phyloP scores from a whole-genome alignment of 228 moss, liverwort and hornwort species.

The Sphagnum magellanicum region DNA sequence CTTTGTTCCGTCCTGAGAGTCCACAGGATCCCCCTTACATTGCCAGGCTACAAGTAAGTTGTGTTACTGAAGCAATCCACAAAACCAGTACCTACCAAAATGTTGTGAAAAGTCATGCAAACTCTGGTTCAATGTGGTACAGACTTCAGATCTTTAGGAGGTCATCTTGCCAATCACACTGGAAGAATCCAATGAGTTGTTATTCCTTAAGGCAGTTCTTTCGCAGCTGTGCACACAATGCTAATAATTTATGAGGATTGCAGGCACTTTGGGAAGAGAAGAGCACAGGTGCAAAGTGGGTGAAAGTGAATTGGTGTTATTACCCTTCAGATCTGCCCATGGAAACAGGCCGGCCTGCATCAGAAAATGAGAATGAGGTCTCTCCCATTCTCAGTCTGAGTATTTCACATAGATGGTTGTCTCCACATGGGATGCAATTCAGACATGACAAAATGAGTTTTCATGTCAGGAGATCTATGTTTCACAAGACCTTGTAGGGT shows the following conservation, averaged over 20 bases:
- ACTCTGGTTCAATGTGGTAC: background rate
- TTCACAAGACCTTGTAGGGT: no score
- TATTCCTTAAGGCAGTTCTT: no score
- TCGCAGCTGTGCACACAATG: no score
- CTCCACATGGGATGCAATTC: no score
- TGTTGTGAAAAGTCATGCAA: background rate
- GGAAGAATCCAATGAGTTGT: no score
- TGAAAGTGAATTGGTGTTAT: slow-evolving; percentile 73
- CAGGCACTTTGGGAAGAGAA: slow-evolving; percentile 62
- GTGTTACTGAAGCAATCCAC: background rate
- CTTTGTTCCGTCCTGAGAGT: slow-evolving; percentile 46
- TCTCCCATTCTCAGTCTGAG: background rate
- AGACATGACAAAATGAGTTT: no score
- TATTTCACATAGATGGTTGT: background rate
- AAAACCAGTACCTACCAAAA: background rate
- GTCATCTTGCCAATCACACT: no score
- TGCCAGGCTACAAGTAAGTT: slow-evolving; percentile 51
- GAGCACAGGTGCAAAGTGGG: slow-evolving; percentile 42
- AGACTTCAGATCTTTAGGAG: background rate
- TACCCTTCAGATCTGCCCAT: slow-evolving; percentile 52
- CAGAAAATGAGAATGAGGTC: slow-evolving; percentile 40
- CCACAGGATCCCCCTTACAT: slow-evolving; percentile 50
- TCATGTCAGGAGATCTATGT: no score
- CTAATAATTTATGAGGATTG: slow-evolving; percentile 2
- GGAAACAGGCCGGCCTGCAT: slow-evolving; percentile 40